Conservation (phyloP, 2,329 filamentous ascomycete genomes). For the Didymella sp. region DNA sequence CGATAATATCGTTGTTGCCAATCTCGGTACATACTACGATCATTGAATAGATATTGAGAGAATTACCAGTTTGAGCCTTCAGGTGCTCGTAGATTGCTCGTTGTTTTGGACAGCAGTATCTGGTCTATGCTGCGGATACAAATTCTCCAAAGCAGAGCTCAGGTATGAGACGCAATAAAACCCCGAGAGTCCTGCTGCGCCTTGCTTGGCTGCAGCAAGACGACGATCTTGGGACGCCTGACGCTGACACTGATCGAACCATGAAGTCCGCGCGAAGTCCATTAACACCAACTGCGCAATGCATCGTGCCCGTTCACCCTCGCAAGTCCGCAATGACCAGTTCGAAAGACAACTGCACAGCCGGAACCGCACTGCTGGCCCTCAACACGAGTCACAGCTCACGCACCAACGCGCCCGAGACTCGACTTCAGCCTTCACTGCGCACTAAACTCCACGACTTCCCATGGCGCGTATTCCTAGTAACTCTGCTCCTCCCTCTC, state of each 20-base stretch:
- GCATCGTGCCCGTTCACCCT: not conserved
- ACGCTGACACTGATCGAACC: not conserved
- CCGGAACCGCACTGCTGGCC: not conserved
- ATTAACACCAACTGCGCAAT: not conserved
- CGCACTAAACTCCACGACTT: conserved; percentile 25
- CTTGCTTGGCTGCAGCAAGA: conserved; percentile 13
- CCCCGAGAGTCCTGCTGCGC: conserved; percentile 8
- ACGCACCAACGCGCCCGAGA: not conserved
- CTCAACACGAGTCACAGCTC: not conserved
- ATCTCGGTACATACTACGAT: too few species aligned
- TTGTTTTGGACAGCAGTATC: too few species aligned
- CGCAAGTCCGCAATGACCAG: not conserved
- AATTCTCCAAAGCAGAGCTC: too few species aligned
- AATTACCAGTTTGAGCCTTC: too few species aligned
- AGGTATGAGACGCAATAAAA: too few species aligned
- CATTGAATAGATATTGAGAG: too few species aligned
- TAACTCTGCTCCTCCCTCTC: conserved; percentile 31
- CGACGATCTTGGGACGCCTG: conserved; percentile 9
- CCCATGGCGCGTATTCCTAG: conserved; percentile 31
- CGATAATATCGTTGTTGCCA: too few species aligned
- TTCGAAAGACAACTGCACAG: not conserved
- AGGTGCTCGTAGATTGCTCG: too few species aligned
- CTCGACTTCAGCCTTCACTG: conserved; percentile 10
- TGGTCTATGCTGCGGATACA: too few species aligned
- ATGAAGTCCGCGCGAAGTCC: not conserved